Percentiles rank a stretch among this genome's conserved stretches.
phyloP scores from a whole-genome alignment of 345 rosid genomes.

The Excoecaria cochinchinensis region DNA sequence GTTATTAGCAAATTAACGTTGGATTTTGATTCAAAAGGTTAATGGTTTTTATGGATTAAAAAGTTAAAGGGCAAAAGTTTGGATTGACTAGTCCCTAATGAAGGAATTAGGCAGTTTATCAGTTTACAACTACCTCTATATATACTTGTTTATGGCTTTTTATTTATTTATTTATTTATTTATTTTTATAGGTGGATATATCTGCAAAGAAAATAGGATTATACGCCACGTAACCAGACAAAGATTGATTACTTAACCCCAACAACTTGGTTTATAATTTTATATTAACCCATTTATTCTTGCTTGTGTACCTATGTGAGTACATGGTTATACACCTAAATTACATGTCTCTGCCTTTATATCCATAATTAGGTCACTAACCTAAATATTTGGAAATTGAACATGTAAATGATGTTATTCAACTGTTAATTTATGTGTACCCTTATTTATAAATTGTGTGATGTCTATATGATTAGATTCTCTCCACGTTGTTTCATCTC shows the following conservation, averaged over 20 bases:
- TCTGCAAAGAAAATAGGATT: slow-evolving; percentile 35
- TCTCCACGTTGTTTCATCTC: not conserved
- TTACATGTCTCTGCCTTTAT: not conserved
- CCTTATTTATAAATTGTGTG: not conserved
- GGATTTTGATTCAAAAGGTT: not conserved
- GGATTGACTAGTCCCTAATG: slow-evolving; percentile 43
- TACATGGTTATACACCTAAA: slow-evolving; percentile 5
- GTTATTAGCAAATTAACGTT: not conserved
- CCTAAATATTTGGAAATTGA: not conserved
- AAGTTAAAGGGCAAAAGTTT: slow-evolving; percentile 29
- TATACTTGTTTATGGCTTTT: slow-evolving; percentile 1
- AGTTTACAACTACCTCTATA: slow-evolving; percentile 52
- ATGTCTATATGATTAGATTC: not conserved
- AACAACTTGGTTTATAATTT: slow-evolving; percentile 37
- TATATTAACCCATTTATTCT: not conserved
- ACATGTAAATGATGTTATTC: not conserved
- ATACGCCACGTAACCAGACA: slow-evolving; percentile 44
- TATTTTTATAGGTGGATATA: slow-evolving; percentile 26
- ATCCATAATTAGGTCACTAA: slow-evolving; percentile 42
- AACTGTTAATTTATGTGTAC: not conserved
- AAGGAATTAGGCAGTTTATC: slow-evolving; percentile 56
- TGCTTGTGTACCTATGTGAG: not conserved
- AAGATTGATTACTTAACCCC: slow-evolving; percentile 68
- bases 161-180: not conserved
- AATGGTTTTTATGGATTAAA: slow-evolving; percentile 17